phyloP scores from a whole-genome alignment of 441 rosid species.

The Bruguiera hainesii region DNA sequence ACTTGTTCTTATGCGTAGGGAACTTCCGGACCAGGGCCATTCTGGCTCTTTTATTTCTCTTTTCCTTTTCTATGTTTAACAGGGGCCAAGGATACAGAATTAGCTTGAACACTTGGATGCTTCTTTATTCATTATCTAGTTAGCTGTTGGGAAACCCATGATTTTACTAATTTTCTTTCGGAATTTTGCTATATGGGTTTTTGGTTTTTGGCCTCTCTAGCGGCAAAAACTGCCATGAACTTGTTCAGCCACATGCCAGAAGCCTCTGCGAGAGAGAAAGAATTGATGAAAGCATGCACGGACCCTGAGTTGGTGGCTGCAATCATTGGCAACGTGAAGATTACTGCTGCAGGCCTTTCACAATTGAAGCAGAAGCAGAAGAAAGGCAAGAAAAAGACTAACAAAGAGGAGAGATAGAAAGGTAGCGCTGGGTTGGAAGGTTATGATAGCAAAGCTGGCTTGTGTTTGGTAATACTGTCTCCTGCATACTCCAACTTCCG shows the following conservation, averaged over 20 bases:
- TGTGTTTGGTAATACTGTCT: neutral
- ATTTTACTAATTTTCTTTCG: too few relatives aligned
- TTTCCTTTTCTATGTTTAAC: neutral
- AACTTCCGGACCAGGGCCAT: neutral
- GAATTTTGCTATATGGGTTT: too few relatives aligned
- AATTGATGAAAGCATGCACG: constrained; percentile 91
- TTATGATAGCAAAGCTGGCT: neutral
- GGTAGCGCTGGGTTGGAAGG: neutral
- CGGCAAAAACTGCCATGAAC: constrained; percentile 91
- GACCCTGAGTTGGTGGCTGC: constrained; percentile 94
- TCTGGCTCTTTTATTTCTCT: neutral
- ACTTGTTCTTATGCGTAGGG: neutral
- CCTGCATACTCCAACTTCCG: neutral
- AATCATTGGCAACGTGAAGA: constrained; percentile 83
- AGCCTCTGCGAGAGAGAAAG: constrained; percentile 80
- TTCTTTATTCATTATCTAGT: too few relatives aligned
- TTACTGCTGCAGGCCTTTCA: constrained; percentile 84
- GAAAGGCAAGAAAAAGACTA: constrained; percentile 66
- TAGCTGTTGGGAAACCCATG: too few relatives aligned
- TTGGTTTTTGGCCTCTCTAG: constrained; percentile 30
- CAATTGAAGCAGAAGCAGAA: constrained; percentile 97
- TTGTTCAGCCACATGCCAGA: constrained; percentile 84
- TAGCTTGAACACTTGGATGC: too few relatives aligned
- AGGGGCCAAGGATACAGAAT: neutral
- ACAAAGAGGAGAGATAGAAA: constrained; percentile 35